Conservation (phyloP, 2,329 filamentous ascomycete species). For the Paecilomyces variotii region DNA sequence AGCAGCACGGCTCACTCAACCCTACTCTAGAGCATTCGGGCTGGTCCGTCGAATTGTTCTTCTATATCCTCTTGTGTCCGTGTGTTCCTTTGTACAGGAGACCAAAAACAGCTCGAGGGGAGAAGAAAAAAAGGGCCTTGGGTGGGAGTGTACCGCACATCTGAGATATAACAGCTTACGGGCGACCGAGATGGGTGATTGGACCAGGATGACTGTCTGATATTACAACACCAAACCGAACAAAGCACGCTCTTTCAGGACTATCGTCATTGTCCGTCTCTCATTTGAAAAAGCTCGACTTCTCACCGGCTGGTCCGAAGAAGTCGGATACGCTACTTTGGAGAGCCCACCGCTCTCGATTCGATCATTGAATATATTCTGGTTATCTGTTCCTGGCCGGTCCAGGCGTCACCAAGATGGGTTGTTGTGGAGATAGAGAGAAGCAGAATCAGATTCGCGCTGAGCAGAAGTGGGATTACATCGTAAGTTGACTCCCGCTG, state of each 20-base stretch:
- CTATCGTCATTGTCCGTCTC: not conserved
- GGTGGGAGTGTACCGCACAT: not conserved
- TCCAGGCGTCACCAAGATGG: constrained; percentile 44
- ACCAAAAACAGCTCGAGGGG: not conserved
- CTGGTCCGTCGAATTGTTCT: not conserved
- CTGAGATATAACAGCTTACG: not conserved
- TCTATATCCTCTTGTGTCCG: not conserved
- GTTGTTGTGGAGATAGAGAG: constrained; percentile 52
- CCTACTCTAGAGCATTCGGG: not conserved
- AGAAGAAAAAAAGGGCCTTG: not conserved
- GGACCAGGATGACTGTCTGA: not conserved
- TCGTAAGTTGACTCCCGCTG: constrained; percentile 47
- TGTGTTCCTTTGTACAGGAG: not conserved
- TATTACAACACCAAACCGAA: not conserved
- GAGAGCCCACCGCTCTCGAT: not conserved
- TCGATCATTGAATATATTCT: not conserved
- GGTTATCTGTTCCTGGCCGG: constrained; percentile 16
- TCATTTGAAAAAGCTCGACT: not conserved
- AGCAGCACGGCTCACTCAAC: not conserved
- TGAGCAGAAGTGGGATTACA: constrained; percentile 93
- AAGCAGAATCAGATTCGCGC: constrained; percentile 60
- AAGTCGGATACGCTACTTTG: not conserved
- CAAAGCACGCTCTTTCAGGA: not conserved
- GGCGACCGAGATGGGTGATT: not conserved
- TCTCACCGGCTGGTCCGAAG: not conserved